Evolutionary conservation across 176 grass and related monocot species (phyloP).

Genomic region (Themeda triandra): DNA sequence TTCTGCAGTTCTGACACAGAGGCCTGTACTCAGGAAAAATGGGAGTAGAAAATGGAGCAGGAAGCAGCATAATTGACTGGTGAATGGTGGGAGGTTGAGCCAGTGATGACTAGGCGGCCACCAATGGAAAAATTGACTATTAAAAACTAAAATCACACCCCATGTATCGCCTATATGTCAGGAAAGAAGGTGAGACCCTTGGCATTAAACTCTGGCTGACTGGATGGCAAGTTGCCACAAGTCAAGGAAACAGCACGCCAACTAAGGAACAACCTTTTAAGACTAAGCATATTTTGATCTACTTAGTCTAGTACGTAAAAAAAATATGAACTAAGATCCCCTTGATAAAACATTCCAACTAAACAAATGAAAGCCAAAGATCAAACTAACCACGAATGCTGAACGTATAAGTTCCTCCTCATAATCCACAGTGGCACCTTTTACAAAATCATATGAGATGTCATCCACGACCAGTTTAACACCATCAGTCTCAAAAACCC

Average conservation of each 20-base stretch:
- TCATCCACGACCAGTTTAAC: constrained; percentile 81
- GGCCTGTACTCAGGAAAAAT: not conserved
- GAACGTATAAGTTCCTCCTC: constrained; percentile 85
- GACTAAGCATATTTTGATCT: not conserved
- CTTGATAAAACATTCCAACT: not conserved
- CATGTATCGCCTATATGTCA: not conserved
- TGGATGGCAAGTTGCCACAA: not conserved
- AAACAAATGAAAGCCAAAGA: not conserved
- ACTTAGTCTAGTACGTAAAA: not conserved
- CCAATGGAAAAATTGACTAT: not conserved
- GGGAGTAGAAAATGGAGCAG: not conserved
- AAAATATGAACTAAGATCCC: not conserved
- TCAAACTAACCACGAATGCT: constrained; percentile 69
- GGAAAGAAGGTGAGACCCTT: not conserved
- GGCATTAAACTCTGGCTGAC: not conserved
- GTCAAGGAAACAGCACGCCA: not conserved
- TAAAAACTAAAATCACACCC: not conserved
- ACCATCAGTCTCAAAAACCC: constrained; percentile 83
- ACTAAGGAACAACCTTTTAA: not conserved
- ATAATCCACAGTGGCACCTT: constrained; percentile 87
- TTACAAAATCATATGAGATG: constrained; percentile 90
- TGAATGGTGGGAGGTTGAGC: not conserved
- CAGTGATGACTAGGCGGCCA: not conserved
- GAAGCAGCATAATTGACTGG: not conserved
- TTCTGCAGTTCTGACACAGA: not conserved